Percentiles rank a stretch among this genome's conserved stretches.
These are phyloP conservation scores for Suhomyces emberorum DNA, from an alignment of 805 yeast genomes.

Conservation along the genomic window DNA sequence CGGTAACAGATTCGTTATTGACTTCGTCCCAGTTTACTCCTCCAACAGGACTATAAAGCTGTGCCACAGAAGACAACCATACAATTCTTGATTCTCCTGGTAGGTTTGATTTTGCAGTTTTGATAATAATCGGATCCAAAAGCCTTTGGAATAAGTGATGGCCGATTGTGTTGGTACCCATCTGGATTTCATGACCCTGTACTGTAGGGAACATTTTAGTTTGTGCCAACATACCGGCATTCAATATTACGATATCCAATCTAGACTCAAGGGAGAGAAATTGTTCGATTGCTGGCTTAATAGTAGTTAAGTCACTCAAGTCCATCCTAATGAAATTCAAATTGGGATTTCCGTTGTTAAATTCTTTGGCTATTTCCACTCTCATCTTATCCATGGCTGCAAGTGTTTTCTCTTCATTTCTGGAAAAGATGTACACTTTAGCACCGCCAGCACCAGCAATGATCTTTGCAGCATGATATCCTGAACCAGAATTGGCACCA, in stretches of 20 bases:
- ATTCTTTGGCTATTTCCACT: constrained; percentile 17
- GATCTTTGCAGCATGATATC: constrained; percentile 25
- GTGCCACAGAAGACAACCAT: constrained; percentile 44
- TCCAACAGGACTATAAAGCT: constrained; percentile 21
- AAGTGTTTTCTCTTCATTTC: constrained; percentile 30
- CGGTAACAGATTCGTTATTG: constrained; percentile 14
- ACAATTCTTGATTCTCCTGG: constrained; percentile 40
- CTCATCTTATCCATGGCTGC: constrained; percentile 23
- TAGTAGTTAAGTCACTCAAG: constrained; percentile 10
- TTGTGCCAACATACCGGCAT: constrained; percentile 31
- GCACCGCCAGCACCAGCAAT: constrained; percentile 28
- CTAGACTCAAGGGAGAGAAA: constrained; percentile 9
- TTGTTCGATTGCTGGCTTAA: constrained; percentile 26
- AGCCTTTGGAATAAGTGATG: constrained; percentile 43
- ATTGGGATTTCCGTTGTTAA: constrained; percentile 8
- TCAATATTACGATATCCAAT: constrained; percentile 21
- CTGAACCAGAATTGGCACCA: constrained; percentile 39
- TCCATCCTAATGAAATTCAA: constrained; percentile 8
- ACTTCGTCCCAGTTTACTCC: constrained; percentile 36
- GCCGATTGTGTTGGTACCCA: constrained; percentile 47
- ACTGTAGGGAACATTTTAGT: no score
- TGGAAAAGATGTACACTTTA: constrained; percentile 34
- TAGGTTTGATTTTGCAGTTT: no score
- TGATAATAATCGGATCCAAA: constrained; percentile 34
- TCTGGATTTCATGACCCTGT: constrained; percentile 46